These are phyloP conservation scores for Paecilomyces dactylethromorphus DNA, from an alignment of 2,329 filamentous ascomycete species.

Conservation along the genomic window DNA sequence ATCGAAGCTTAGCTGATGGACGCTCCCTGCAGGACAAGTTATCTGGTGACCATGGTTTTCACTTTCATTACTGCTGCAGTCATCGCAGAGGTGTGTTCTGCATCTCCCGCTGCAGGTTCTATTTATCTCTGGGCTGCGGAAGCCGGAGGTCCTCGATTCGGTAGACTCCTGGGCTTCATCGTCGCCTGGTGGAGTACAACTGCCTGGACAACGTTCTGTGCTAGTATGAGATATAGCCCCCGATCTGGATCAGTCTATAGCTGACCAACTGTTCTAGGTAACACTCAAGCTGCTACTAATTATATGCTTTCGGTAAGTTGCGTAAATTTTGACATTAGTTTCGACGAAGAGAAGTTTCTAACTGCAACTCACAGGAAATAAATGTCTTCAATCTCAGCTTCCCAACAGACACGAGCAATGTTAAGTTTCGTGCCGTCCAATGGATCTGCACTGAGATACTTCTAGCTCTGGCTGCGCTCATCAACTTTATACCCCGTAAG, in stretches of 20 bases:
- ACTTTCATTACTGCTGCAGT: constrained; percentile 56
- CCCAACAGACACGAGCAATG: constrained; percentile 44
- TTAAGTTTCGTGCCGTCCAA: constrained; percentile 55
- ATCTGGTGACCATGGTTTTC: constrained; percentile 53
- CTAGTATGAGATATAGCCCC: constrained; percentile 27
- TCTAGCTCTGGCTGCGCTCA: constrained; percentile 43
- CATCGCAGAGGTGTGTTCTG: constrained; percentile 55
- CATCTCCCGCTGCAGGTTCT: constrained; percentile 52
- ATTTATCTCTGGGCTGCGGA: constrained; percentile 60
- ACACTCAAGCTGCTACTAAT: constrained; percentile 46
- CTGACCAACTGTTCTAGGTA: constrained; percentile 24
- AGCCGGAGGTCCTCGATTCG: constrained; percentile 48
- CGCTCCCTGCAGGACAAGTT: constrained; percentile 46
- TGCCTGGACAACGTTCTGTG: constrained; percentile 55
- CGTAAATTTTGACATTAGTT: background rate
- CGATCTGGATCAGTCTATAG: background rate
- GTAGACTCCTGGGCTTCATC: constrained; percentile 53
- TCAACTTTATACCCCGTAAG: constrained; percentile 48
- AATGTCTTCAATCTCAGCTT: constrained; percentile 52
- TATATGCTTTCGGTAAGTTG: constrained; percentile 46
- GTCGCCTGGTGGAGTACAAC: constrained; percentile 61
- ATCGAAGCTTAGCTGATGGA: background rate
- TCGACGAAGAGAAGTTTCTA: constrained; percentile 4
- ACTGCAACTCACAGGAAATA: constrained; percentile 41
- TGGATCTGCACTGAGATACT: constrained; percentile 53